Base-by-base conservation (phyloP, 768 basidiomycete genomes). In the Termitomyces sp. region DNA sequence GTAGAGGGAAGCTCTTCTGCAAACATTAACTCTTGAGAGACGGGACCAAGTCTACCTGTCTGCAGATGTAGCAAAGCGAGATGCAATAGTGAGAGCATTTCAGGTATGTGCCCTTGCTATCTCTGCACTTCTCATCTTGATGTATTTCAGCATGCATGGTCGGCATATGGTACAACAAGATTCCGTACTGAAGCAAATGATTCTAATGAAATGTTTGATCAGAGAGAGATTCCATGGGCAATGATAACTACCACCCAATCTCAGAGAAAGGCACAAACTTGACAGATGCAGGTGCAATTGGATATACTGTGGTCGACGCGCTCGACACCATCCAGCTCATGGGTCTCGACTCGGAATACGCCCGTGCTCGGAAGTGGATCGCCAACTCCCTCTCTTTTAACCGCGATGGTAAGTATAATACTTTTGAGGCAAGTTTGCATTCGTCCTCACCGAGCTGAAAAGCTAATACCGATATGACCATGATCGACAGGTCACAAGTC, bases 151-250 rank as follows among this genome's bases (percentile, higher is more conserved):
- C 83, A 94, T 72, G 91, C 93, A 33, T 96, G 93, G 92, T 69
- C 66, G 46, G 91, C 91, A 31, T 96, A 96, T 68, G 93, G 92
- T 71, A 59, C 20, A 34, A 22, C 22, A 12, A 33, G 27, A 33
- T 3, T 18, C 7, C 5, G 5, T 15, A 13, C 0, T 16, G 45
- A 31, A 16, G 31, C 18, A 37, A 24, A 16, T 36, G 6, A 6
- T 53, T 58, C 45, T 22, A 9, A 36, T 18, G 46, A 27, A 58
- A 20, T 44, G 54, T 11, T 13, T 41, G 0, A 44, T 39, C 75
- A 94, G 94, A 95, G 75, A 77, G 86, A 61, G 87, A 97, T 68
- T 95, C 95, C 6, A 95, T 94, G 86, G 95, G 95, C 4, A 79
- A 80, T 54, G 95, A 98, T 74, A 93, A 96, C 68, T 97, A 94